Percentiles rank a stretch among this genome's conserved stretches.
Conservation (phyloP, 176 grass and related monocot genomes). For the Pontederia paniculata region DNA sequence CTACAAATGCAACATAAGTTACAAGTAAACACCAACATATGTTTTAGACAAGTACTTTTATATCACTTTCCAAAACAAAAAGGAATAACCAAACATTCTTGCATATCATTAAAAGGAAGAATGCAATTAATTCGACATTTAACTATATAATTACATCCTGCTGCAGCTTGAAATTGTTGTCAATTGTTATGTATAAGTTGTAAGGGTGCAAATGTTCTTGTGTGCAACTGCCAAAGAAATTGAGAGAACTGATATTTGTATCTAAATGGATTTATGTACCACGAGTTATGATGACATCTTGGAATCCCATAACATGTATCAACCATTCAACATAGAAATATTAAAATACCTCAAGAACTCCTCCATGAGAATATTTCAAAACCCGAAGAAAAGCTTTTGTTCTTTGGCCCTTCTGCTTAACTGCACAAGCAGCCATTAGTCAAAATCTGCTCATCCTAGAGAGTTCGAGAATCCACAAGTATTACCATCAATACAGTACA, state of each 20-base stretch:
- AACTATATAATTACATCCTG: too few species aligned
- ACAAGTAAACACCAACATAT: background rate
- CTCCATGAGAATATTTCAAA: constrained; percentile 79
- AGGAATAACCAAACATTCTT: background rate
- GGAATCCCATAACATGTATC: too few species aligned
- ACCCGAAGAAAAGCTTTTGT: constrained; percentile 83
- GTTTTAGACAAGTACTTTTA: background rate
- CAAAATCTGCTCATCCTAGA: background rate
- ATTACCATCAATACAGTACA: background rate
- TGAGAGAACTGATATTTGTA: too few species aligned
- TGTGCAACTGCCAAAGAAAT: too few species aligned
- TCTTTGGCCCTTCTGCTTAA: constrained; percentile 70
- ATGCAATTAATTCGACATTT: too few species aligned
- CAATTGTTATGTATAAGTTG: too few species aligned
- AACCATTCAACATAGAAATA: background rate
- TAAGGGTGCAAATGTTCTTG: too few species aligned
- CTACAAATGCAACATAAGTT: constrained; percentile 28
- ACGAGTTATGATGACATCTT: too few species aligned
- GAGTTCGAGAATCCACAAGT: background rate
- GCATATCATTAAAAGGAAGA: too few species aligned
- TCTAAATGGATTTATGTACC: too few species aligned
- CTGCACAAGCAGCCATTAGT: constrained; percentile 22
- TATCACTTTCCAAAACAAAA: background rate
- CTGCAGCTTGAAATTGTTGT: too few species aligned
- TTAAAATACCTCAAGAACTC: constrained; percentile 57